A percentile compares a stretch with the other conserved stretches of the same genome.
phyloP scores from a whole-genome alignment of 2,329 filamentous ascomycete genomes.

The Trichothecium roseum region DNA sequence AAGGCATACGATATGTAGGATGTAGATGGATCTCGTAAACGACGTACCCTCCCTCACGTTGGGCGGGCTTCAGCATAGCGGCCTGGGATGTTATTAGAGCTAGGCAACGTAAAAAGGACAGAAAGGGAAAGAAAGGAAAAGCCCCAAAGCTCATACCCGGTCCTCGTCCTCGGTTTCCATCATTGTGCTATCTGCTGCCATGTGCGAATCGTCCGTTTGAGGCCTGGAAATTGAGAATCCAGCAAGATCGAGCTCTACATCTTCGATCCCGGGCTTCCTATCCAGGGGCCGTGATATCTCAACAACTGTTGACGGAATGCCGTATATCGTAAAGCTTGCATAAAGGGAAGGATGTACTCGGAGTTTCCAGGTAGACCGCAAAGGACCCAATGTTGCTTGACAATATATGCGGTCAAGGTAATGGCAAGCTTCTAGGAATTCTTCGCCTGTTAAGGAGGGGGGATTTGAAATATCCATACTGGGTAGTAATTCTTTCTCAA shows the following conservation, averaged over 20 bases:
- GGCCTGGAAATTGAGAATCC: slow-evolving; percentile 30
- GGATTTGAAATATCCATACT: slow-evolving; percentile 39
- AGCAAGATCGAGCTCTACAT: slow-evolving; percentile 35
- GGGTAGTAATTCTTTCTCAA: neutral
- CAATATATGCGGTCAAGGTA: slow-evolving; percentile 49
- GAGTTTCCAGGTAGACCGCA: slow-evolving; percentile 45
- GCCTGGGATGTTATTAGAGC: slow-evolving; percentile 31
- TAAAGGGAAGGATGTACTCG: slow-evolving; percentile 40
- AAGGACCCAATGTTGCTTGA: slow-evolving; percentile 43
- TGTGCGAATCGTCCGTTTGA: slow-evolving; percentile 7
- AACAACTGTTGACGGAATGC: slow-evolving; percentile 40
- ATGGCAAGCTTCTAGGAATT: slow-evolving; percentile 57
- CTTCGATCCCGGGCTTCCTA: slow-evolving; percentile 28
- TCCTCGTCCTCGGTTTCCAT: slow-evolving; percentile 40
- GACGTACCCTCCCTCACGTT: slow-evolving; percentile 35
- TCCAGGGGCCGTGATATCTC: slow-evolving; percentile 47
- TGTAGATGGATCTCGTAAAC: slow-evolving; percentile 68
- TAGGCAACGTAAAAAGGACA: slow-evolving; percentile 12
- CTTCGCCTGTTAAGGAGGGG: slow-evolving; percentile 48
- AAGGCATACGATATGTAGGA: slow-evolving; percentile 63
- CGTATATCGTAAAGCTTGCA: slow-evolving; percentile 27
- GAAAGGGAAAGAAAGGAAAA: slow-evolving; percentile 3
- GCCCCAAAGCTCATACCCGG: slow-evolving; percentile 25
- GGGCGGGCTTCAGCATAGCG: slow-evolving; percentile 21
- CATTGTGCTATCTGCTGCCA: slow-evolving; percentile 33